Percentiles rank a stretch among this genome's conserved stretches.
Evolutionary conservation across 805 yeast species (phyloP).

Genomic region (Candida coleopterorum): DNA sequence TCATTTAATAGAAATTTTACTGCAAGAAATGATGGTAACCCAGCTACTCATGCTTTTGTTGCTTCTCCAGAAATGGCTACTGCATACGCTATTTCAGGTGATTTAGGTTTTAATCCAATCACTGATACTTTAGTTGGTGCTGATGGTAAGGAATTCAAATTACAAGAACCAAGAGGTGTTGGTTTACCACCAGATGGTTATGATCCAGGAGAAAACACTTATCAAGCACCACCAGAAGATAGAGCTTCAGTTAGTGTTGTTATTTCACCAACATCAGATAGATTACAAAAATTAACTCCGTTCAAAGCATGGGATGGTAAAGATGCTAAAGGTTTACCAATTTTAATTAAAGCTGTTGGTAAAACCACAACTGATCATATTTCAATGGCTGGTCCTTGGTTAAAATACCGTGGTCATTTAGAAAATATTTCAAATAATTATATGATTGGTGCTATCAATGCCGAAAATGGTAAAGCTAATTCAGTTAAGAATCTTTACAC

Average conservation of each 20-base stretch:
- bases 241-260: constrained; percentile 69
- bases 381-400: constrained; percentile 99
- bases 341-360: constrained; percentile 92
- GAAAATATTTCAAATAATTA: constrained; percentile 98
- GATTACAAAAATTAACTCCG: constrained; percentile 92
- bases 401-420: constrained; percentile 99
- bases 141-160: constrained; percentile 86
- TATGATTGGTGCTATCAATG: constrained; percentile 99
- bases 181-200: constrained; percentile 89
- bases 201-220: constrained; percentile 89
- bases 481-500: constrained; percentile 83
- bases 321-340: constrained; percentile 85
- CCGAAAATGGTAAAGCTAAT: constrained; percentile 94
- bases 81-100: constrained; percentile 94
- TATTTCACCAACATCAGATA: constrained; percentile 87
- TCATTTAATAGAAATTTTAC: constrained; percentile 98
- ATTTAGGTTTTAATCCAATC: constrained; percentile 92
- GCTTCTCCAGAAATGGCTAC: constrained; percentile 96
- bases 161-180: constrained; percentile 82
- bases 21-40: constrained; percentile 97
- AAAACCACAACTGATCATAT: constrained; percentile 99
- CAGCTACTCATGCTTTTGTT: constrained; percentile 93
- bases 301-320: constrained; percentile 96
- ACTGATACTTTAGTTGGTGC: constrained; percentile 81
- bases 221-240: constrained; percentile 95